Evolutionary conservation across 345 rosid genomes (phyloP).

Genomic region (Nasturtium officinale): DNA sequence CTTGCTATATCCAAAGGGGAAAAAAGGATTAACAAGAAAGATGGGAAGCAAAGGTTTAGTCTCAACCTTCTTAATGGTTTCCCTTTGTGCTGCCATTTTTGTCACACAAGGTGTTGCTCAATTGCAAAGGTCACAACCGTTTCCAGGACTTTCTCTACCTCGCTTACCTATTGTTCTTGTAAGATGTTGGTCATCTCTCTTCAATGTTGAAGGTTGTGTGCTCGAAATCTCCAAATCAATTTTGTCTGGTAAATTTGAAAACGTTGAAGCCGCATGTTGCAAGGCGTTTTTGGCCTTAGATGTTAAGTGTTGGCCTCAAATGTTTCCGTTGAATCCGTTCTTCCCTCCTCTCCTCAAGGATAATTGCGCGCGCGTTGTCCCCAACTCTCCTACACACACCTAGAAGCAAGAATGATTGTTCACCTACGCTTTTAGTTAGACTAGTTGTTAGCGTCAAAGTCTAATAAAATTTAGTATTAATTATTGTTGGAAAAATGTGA

Average conservation of each 20-base stretch:
- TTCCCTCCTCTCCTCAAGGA: conserved; percentile 30
- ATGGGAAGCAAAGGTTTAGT: not conserved
- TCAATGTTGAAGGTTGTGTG: conserved; percentile 26
- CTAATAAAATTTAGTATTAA: not conserved
- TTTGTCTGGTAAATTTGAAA: conserved; percentile 9
- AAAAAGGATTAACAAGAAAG: not conserved
- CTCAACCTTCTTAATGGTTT: conserved; percentile 4
- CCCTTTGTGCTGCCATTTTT: conserved; percentile 1
- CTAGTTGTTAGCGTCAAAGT: not conserved
- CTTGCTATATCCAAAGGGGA: not conserved
- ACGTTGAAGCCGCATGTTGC: conserved; percentile 25
- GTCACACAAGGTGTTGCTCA: conserved; percentile 14
- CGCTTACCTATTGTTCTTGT: conserved; percentile 11
- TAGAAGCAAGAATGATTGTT: not conserved
- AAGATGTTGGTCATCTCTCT: conserved; percentile 36
- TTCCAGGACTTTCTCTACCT: not conserved
- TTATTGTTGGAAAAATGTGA: not conserved
- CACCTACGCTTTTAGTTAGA: not conserved
- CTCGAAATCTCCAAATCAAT: conserved; percentile 28
- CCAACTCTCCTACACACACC: not conserved
- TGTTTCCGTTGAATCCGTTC: conserved; percentile 17
- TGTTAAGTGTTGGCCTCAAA: conserved; percentile 34
- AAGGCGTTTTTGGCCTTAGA: conserved; percentile 21
- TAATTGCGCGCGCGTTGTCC: not conserved
- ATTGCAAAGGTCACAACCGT: not conserved